Evolutionary conservation across 192 early-diverging fungal genomes (phyloP).

Genomic region (Backusella macrospora): DNA sequence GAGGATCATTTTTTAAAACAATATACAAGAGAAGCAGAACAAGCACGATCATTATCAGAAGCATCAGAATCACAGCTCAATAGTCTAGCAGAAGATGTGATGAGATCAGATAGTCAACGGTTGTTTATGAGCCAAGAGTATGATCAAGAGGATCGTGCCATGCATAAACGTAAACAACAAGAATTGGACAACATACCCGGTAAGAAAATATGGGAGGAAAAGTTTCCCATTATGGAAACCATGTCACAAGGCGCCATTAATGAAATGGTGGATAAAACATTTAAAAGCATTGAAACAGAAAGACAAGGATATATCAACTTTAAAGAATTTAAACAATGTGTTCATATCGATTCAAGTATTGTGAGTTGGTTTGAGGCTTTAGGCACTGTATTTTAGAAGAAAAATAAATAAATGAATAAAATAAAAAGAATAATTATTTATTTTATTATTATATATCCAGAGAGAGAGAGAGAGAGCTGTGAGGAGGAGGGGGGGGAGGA

Average conservation of each 20-base stretch:
- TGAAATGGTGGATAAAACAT: constrained; percentile 92
- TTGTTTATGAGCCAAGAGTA: background rate
- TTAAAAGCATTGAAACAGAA: constrained; percentile 58
- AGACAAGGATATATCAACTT: constrained; percentile 70
- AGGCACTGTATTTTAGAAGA: constrained; percentile 76
- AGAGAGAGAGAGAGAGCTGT: too few relatives aligned
- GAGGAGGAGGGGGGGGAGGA: too few relatives aligned
- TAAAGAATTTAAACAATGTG: constrained; percentile 80
- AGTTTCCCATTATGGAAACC: constrained; percentile 89
- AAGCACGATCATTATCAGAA: background rate
- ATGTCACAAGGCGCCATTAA: constrained; percentile 92
- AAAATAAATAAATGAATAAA: background rate
- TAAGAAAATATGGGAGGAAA: constrained; percentile 47
- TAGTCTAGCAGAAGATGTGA: background rate
- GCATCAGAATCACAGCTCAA: background rate
- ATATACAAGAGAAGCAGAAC: constrained; percentile 21
- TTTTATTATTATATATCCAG: too few relatives aligned
- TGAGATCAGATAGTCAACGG: constrained; percentile 9
- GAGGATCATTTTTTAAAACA: constrained; percentile 31
- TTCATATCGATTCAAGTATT: constrained; percentile 79
- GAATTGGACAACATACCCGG: constrained; percentile 1
- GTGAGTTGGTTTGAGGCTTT: constrained; percentile 90
- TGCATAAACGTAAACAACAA: background rate
- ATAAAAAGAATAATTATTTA: background rate
- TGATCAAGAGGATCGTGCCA: constrained; percentile 3